phyloP scores from a whole-genome alignment of 2,329 filamentous ascomycete species.

The Allantophomopsis cytisporea region DNA sequence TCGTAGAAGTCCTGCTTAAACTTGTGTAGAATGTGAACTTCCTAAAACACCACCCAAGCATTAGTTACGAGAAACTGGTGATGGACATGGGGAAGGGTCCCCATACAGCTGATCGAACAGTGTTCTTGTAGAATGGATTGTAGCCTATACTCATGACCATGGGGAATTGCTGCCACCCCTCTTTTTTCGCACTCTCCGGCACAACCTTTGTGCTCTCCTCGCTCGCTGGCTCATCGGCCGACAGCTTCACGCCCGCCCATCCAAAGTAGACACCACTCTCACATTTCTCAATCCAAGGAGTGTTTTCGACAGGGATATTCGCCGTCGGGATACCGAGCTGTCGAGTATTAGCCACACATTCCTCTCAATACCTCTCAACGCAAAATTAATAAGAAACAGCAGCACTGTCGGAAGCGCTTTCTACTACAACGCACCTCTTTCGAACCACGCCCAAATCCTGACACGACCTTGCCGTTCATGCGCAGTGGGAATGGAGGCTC shows the following conservation, averaged over 20 bases:
- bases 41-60: constrained; percentile 18
- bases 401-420: too few species aligned
- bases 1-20: constrained; percentile 80
- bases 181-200: constrained; percentile 1
- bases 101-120: constrained; percentile 56
- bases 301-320: constrained; percentile 66
- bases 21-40: constrained; percentile 75
- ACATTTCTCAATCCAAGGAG: constrained; percentile 47
- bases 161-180: constrained; percentile 44
- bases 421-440: constrained; percentile 52
- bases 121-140: constrained; percentile 97
- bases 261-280: constrained; percentile 87
- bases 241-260: constrained; percentile 61
- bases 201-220: constrained; percentile 6
- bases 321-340: constrained; percentile 93
- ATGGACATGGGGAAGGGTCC: background rate
- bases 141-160: constrained; percentile 94
- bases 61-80: background rate
- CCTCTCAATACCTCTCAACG: too few species aligned
- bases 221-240: constrained; percentile 15
- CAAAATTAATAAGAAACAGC: too few species aligned
- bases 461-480: constrained; percentile 78
- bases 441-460: constrained; percentile 85
- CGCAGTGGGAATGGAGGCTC: constrained; percentile 67
- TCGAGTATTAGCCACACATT: constrained; percentile 1